phyloP scores from a whole-genome alignment of 257 asterid species.

The Solanum virginianum region DNA sequence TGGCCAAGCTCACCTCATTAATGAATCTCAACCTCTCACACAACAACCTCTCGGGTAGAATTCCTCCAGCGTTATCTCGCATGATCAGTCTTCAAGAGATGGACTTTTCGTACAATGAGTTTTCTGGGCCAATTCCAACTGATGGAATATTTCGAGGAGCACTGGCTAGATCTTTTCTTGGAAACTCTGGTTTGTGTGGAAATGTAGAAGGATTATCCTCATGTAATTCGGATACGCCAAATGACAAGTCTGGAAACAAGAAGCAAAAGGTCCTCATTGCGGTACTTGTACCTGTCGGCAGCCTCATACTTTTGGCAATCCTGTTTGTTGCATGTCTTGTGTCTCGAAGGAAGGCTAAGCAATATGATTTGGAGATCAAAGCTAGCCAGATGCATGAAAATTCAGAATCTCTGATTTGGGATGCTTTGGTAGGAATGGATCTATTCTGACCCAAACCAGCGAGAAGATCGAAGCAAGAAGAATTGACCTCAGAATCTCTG shows the following conservation, averaged over 20 bases:
- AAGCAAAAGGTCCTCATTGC: conserved; percentile 29
- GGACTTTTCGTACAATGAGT: conserved; percentile 56
- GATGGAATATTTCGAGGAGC: conserved; percentile 27
- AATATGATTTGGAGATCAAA: conserved; percentile 31
- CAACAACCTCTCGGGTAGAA: conserved; percentile 49
- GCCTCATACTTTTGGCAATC: conserved; percentile 31
- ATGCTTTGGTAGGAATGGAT: no score
- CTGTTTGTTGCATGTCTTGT: conserved; percentile 14
- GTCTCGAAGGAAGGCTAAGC: conserved; percentile 19
- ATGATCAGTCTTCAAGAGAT: conserved; percentile 44
- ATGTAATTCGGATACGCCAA: conserved; percentile 19
- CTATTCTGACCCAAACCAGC: no score
- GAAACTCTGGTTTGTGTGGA: conserved; percentile 64
- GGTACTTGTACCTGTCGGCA: conserved; percentile 31
- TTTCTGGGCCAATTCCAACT: conserved; percentile 58
- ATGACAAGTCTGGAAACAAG: conserved; percentile 18
- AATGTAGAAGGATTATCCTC: conserved; percentile 35
- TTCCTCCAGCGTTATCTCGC: conserved; percentile 40
- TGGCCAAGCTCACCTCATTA: conserved; percentile 38
- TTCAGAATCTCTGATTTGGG: conserved; percentile 59
- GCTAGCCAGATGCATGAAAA: conserved; percentile 6
- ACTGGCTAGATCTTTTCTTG: conserved; percentile 30
- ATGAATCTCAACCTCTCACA: conserved; percentile 57
- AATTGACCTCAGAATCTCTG: conserved; percentile 42
- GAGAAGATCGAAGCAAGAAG: no score